These are phyloP conservation scores for Cochlearia excelsa DNA, from an alignment of 345 rosid species.

Conservation along the genomic window DNA sequence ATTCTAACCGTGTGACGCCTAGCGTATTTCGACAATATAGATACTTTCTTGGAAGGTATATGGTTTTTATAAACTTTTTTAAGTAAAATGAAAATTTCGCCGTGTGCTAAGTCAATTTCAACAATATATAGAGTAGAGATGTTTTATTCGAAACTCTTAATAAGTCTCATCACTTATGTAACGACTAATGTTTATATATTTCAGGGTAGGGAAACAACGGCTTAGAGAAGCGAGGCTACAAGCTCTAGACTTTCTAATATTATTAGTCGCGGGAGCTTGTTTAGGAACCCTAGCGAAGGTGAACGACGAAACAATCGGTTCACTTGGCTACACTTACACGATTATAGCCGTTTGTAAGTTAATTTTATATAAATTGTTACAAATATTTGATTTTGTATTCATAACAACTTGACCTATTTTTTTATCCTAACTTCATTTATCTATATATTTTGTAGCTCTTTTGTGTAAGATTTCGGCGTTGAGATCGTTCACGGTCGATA, in stretches of 20 bases:
- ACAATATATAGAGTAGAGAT: no score
- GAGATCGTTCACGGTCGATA: constrained; percentile 73
- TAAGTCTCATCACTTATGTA: no score
- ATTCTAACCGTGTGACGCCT: constrained; percentile 69
- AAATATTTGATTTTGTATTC: not conserved
- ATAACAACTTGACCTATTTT: not conserved
- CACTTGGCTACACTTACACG: constrained; percentile 72
- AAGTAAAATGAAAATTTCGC: no score
- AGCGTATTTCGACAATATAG: constrained; percentile 58
- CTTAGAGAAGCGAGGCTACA: constrained; percentile 75
- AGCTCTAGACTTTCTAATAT: constrained; percentile 62
- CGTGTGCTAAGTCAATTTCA: no score
- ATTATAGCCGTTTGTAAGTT: constrained; percentile 88
- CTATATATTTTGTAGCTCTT: constrained; percentile 50
- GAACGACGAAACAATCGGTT: constrained; percentile 67
- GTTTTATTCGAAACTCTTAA: no score
- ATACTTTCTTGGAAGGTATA: constrained; percentile 75
- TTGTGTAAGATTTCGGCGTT: constrained; percentile 76
- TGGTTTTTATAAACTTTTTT: no score
- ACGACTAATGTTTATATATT: constrained; percentile 4
- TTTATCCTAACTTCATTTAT: not conserved
- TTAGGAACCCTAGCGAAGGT: constrained; percentile 83
- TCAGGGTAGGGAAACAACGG: constrained; percentile 77
- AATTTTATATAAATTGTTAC: not conserved
- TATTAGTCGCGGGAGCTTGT: constrained; percentile 86